Evolutionary conservation across 2,329 filamentous ascomycete species (phyloP), one percentile per base, ranked within the genome.

Genomic region (Hymenoscyphus fructigenus): DNA sequence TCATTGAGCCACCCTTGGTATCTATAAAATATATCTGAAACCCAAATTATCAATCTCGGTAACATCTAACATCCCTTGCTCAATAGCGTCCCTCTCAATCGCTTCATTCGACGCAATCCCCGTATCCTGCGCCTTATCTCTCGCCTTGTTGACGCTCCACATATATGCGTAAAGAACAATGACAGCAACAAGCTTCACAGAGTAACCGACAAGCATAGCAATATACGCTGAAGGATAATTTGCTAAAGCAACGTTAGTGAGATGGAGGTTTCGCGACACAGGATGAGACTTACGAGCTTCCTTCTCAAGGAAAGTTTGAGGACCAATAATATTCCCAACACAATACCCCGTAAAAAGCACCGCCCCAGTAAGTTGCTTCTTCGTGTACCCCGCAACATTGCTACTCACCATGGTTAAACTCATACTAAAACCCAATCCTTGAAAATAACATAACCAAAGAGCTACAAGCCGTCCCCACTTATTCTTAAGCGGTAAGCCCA

Each of bases 401-500:
- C 78, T 80, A 65, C 77, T 81, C 32, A 85, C 77, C 72, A 85
- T 83, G 0, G 82, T 85, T 65, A 85, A 72, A 63, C 78, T 81
- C 76, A 85, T 81, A 55, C 79, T 82, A 69, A 85, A 85, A 1
- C 83, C 82, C 6, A 85, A 68, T 0, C 81, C 81, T 67, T 84
- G 81, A 70, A 84, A 84, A 68, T 80, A 84, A 66, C 81, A 84
- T 15, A 87, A 76, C 83, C 84, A 87, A 3, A 86, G 78, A 0
- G 81, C 83, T 4, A 86, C 84, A 1, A 87, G 75, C 2, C 83
- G 77, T 14, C 83, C 84, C 84, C 84, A 86, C 76, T 84, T 84
- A 68, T 84, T 83, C 47, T 70, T 69, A 23, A 75, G 70, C 0
- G 83, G 82, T 5, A 86, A 74, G 0, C 79, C 83, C 4, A 86